Evolutionary conservation across 2,329 filamentous ascomycete genomes (phyloP).

Genomic region (Sclerotinia spermophila): DNA sequence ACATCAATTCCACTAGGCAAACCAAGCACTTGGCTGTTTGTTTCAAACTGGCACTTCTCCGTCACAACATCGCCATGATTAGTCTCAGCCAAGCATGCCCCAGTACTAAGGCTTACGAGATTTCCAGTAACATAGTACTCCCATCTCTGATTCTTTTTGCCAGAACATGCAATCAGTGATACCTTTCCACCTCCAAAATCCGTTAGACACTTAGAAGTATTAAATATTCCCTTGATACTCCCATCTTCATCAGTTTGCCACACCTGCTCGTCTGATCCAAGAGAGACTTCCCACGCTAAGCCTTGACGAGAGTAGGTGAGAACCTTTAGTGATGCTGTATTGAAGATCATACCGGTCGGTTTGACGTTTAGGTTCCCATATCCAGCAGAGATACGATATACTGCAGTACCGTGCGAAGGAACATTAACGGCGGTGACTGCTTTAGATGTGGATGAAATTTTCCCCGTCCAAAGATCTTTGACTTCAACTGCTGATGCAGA

Average conservation of each 20-base stretch:
- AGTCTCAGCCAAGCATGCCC: slow-evolving; percentile 42
- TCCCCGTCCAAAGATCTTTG: slow-evolving; percentile 45
- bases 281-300: slow-evolving; percentile 40
- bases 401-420: slow-evolving; percentile 37
- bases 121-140: slow-evolving; percentile 45
- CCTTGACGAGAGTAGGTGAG: slow-evolving; percentile 35
- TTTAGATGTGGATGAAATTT: slow-evolving; percentile 37
- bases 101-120: slow-evolving; percentile 38
- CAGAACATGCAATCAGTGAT: slow-evolving; percentile 37
- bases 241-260: slow-evolving; percentile 41
- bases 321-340: slow-evolving; percentile 45
- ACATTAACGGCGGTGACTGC: slow-evolving; percentile 40
- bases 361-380: slow-evolving; percentile 24
- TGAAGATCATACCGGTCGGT: slow-evolving; percentile 49
- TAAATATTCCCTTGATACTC: slow-evolving; percentile 40
- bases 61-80: slow-evolving; percentile 31
- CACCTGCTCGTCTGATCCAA: slow-evolving; percentile 42
- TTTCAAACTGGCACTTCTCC: slow-evolving; percentile 38
- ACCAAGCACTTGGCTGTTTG: slow-evolving; percentile 46
- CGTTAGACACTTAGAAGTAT: slow-evolving; percentile 40
- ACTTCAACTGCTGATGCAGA: slow-evolving; percentile 32
- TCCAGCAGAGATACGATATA: slow-evolving; percentile 42
- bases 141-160: slow-evolving; percentile 41
- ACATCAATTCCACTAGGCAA: slow-evolving; percentile 44
- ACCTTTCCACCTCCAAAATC: slow-evolving; percentile 36